A percentile compares a stretch with the other conserved stretches of the same genome.
Conservation (phyloP, 495 filamentous ascomycete genomes). For the Pseudomonodictys pantanalensis region DNA sequence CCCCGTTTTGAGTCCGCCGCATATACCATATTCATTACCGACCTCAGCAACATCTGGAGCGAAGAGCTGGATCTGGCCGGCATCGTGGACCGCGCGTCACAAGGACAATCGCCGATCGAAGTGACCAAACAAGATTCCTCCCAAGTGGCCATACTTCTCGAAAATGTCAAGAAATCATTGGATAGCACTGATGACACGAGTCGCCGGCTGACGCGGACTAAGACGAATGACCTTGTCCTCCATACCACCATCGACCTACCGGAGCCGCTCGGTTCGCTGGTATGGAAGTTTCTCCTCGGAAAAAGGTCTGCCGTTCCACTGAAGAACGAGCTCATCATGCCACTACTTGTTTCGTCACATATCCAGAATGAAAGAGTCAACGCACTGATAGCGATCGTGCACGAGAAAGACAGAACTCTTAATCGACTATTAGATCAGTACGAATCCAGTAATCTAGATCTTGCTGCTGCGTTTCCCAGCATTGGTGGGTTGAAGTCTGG, state of each 20-base stretch:
- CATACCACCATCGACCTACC: constrained; percentile 61
- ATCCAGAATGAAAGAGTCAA: constrained; percentile 50
- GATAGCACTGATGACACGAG: constrained; percentile 44
- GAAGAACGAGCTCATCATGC: constrained; percentile 64
- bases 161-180: constrained; percentile 66
- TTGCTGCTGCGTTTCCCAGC: constrained; percentile 68
- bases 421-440: constrained; percentile 73
- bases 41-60: constrained; percentile 81
- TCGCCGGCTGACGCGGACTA: constrained; percentile 36
- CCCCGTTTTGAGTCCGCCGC: constrained; percentile 49
- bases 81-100: constrained; percentile 64
- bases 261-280: constrained; percentile 61
- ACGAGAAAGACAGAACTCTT: constrained; percentile 78
- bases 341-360: constrained; percentile 60
- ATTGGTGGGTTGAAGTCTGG: constrained; percentile 43
- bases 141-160: constrained; percentile 69
- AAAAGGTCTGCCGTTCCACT: constrained; percentile 54
- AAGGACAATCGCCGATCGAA: constrained; percentile 75
- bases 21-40: constrained; percentile 76
- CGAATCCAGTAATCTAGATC: constrained; percentile 63
- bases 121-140: constrained; percentile 65
- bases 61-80: constrained; percentile 62
- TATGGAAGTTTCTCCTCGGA: constrained; percentile 63
- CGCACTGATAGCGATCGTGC: constrained; percentile 57
- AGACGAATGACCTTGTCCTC: constrained; percentile 51